These are phyloP conservation scores for Claviceps arundinis DNA, from an alignment of 2,329 filamentous ascomycete species.

Conservation along the genomic window DNA sequence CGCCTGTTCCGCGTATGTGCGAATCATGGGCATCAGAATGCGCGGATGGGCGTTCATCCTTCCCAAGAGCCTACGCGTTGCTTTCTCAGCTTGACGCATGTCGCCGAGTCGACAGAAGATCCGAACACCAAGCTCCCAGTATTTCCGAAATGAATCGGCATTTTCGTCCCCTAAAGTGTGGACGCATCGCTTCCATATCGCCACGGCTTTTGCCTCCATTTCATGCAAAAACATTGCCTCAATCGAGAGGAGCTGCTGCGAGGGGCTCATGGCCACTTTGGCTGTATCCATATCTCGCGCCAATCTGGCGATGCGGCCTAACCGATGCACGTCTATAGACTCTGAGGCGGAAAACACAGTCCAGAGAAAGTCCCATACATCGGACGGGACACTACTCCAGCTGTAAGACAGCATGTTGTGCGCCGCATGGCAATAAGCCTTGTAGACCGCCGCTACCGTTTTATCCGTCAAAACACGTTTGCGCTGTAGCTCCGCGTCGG, in stretches of 20 bases:
- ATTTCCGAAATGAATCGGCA: slow-evolving; percentile 34
- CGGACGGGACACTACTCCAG: slow-evolving; percentile 42
- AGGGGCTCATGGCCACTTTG: slow-evolving; percentile 38
- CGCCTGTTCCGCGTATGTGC: slow-evolving; percentile 44
- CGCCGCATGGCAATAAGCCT: slow-evolving; percentile 38
- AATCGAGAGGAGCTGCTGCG: slow-evolving; percentile 53
- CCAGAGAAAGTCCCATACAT: slow-evolving; percentile 56
- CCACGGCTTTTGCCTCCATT: slow-evolving; percentile 44
- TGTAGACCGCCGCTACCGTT: slow-evolving; percentile 31
- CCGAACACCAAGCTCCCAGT: slow-evolving; percentile 52
- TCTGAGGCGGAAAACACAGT: slow-evolving; percentile 40
- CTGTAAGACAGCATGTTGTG: slow-evolving; percentile 28
- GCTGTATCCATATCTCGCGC: slow-evolving; percentile 52
- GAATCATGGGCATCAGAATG: slow-evolving; percentile 55
- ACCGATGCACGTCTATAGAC: slow-evolving; percentile 36
- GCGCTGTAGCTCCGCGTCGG: slow-evolving; percentile 16
- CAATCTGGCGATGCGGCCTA: slow-evolving; percentile 48
- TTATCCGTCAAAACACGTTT: slow-evolving; percentile 17
- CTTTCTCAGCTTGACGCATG: slow-evolving; percentile 42
- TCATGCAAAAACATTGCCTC: slow-evolving; percentile 54
- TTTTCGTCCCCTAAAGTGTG: slow-evolving; percentile 34
- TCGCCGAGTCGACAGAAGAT: slow-evolving; percentile 49
- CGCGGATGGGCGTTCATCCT: slow-evolving; percentile 34
- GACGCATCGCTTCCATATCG: slow-evolving; percentile 48
- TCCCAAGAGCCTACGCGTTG: slow-evolving; percentile 40